phyloP scores from a whole-genome alignment of 768 basidiomycete genomes.

The Phaeotremella skinneri region DNA sequence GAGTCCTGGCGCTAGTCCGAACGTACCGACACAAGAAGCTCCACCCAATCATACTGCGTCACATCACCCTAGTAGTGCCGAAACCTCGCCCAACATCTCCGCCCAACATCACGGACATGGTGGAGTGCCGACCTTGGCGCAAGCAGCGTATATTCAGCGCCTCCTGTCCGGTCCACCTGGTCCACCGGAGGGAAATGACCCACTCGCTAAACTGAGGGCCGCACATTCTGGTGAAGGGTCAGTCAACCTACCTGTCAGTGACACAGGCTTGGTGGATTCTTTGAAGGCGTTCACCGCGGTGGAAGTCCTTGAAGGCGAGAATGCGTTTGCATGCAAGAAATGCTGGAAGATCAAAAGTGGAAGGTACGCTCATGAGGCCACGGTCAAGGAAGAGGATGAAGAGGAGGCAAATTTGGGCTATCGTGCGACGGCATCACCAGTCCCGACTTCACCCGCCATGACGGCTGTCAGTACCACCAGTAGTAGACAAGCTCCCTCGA shows the following conservation, averaged over 20 bases:
- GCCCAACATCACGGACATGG: constrained; percentile 18
- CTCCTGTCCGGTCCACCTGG: constrained; percentile 42
- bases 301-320: constrained; percentile 90
- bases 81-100: constrained; percentile 3
- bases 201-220: constrained; percentile 38
- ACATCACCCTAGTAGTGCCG: background rate
- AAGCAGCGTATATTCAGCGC: constrained; percentile 51
- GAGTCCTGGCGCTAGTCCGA: background rate
- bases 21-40: background rate
- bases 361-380: constrained; percentile 53
- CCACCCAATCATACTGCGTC: background rate
- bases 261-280: constrained; percentile 60
- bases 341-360: constrained; percentile 83
- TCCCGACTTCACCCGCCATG: background rate
- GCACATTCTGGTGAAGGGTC: constrained; percentile 29
- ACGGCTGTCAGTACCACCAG: background rate
- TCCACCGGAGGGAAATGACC: constrained; percentile 28
- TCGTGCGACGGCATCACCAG: constrained; percentile 47
- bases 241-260: constrained; percentile 6
- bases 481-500: constrained; percentile 16
- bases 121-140: constrained; percentile 45
- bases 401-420: constrained; percentile 37
- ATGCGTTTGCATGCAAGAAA: constrained; percentile 85
- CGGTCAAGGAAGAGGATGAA: constrained; percentile 42
- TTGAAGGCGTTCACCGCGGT: constrained; percentile 84